Conservation (phyloP, 2,329 filamentous ascomycete genomes). For the Dissoconium aciculare region DNA sequence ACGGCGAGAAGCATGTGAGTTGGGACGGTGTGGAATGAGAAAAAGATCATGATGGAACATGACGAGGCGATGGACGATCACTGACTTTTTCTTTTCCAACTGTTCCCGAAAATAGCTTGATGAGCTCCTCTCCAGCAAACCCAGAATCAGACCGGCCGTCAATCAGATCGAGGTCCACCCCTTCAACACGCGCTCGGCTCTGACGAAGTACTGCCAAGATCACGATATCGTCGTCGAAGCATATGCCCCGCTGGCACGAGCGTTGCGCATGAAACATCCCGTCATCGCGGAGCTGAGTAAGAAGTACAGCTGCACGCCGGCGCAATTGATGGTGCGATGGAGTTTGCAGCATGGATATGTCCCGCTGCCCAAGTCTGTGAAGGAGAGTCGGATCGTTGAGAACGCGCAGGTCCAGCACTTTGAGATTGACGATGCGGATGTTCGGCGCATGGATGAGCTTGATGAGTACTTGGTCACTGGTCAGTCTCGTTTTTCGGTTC, state of each 20-base stretch:
- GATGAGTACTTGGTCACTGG: constrained; percentile 63
- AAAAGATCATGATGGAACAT: neutral
- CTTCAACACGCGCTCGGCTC: constrained; percentile 59
- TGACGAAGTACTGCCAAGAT: constrained; percentile 50
- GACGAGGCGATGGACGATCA: neutral
- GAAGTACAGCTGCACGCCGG: constrained; percentile 55
- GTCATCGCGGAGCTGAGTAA: constrained; percentile 46
- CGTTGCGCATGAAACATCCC: constrained; percentile 53
- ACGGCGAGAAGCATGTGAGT: constrained; percentile 56
- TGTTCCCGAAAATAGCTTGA: constrained; percentile 39
- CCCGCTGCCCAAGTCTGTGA: constrained; percentile 58
- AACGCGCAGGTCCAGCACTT: constrained; percentile 50
- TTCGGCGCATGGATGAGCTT: constrained; percentile 46
- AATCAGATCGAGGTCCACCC: constrained; percentile 76
- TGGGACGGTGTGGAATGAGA: neutral
- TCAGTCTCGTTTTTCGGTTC: constrained; percentile 33
- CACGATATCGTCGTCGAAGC: constrained; percentile 60
- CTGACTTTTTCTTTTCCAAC: neutral
- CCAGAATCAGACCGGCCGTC: constrained; percentile 49
- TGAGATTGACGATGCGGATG: constrained; percentile 47
- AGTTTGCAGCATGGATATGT: constrained; percentile 60
- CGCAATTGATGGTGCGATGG: constrained; percentile 66
- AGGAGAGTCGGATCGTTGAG: constrained; percentile 45
- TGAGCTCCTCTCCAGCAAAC: constrained; percentile 50
- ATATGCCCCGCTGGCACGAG: constrained; percentile 63